A percentile compares a stretch with the other conserved stretches of the same genome.
These are phyloP conservation scores for Cladobotryum protrusum DNA, from an alignment of 2,329 filamentous ascomycete genomes.

Conservation along the genomic window DNA sequence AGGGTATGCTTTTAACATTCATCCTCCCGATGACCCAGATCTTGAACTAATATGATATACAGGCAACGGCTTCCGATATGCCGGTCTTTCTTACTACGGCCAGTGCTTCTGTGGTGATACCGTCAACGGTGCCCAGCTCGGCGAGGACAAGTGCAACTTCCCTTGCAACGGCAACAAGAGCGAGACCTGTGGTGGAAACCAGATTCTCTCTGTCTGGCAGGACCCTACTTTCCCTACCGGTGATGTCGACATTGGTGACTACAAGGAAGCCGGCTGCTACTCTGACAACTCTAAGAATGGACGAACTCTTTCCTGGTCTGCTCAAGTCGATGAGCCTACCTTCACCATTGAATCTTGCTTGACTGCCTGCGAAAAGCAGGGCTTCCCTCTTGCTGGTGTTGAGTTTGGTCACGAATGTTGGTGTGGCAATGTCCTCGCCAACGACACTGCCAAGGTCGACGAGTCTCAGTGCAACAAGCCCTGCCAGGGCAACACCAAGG, in stretches of 20 bases:
- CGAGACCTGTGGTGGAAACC: slow-evolving; percentile 43
- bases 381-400: slow-evolving; percentile 43
- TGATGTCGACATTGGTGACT: slow-evolving; percentile 44
- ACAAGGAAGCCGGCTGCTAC: slow-evolving; percentile 58
- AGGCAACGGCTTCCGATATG: slow-evolving; percentile 45
- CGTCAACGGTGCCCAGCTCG: slow-evolving; percentile 45
- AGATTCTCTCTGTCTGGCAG: slow-evolving; percentile 41
- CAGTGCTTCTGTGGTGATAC: slow-evolving; percentile 49
- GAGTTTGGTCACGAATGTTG: slow-evolving; percentile 42
- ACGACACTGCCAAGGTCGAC: slow-evolving; percentile 33
- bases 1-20: slow-evolving; percentile 30
- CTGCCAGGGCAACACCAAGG: slow-evolving; percentile 42
- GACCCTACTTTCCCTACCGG: slow-evolving; percentile 42
- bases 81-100: slow-evolving; percentile 46
- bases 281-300: slow-evolving; percentile 37
- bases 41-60: neutral
- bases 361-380: slow-evolving; percentile 34
- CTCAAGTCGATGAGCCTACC: slow-evolving; percentile 28
- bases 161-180: slow-evolving; percentile 42
- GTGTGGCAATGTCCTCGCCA: slow-evolving; percentile 48
- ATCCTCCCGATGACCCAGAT: too few species aligned
- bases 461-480: slow-evolving; percentile 40
- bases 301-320: slow-evolving; percentile 40
- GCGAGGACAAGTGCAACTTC: slow-evolving; percentile 50
- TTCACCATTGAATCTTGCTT: slow-evolving; percentile 41